Evolutionary conservation across 139 green algal genomes (phyloP).

Genomic region (Tetraselmis striata): DNA sequence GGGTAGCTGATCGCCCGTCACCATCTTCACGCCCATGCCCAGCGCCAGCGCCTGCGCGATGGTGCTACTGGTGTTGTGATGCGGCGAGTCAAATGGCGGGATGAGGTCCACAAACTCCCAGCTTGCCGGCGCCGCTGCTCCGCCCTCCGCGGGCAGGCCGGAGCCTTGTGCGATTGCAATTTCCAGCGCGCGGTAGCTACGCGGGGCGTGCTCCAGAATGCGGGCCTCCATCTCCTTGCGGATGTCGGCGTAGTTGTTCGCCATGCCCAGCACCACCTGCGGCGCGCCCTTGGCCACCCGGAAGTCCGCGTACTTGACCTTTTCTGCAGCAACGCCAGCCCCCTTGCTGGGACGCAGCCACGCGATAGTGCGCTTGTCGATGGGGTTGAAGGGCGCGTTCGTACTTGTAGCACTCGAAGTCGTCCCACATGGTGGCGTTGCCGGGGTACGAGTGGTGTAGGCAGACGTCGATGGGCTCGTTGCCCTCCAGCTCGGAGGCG

Average conservation of each 20-base stretch:
- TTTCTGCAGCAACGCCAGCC: too few species aligned
- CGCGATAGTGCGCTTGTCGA: conserved; percentile 79
- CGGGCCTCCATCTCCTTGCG: conserved; percentile 30
- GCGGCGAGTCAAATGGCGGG: conserved; percentile 72
- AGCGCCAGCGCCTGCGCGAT: conserved; percentile 69
- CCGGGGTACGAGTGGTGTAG: too few species aligned
- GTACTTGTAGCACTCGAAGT: conserved; percentile 71
- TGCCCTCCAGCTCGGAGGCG: neutral
- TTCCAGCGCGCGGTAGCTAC: too few species aligned
- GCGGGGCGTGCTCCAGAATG: too few species aligned
- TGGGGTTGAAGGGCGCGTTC: conserved; percentile 83
- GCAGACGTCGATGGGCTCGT: conserved; percentile 31
- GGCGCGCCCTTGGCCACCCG: conserved; percentile 74
- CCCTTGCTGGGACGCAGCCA: too few species aligned
- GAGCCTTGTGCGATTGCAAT: conserved; percentile 58
- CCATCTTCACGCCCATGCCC: too few species aligned
- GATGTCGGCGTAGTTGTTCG: conserved; percentile 29
- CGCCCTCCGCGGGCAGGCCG: too few species aligned
- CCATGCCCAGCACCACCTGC: too few species aligned
- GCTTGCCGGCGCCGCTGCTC: conserved; percentile 21
- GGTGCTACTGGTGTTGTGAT: conserved; percentile 74
- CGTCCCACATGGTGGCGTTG: too few species aligned
- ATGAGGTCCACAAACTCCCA: conserved; percentile 66
- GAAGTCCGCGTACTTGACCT: too few species aligned
- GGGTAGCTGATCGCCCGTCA: too few species aligned